phyloP scores from a whole-genome alignment of 1,139 yeast genomes.

The Candida anutae region DNA sequence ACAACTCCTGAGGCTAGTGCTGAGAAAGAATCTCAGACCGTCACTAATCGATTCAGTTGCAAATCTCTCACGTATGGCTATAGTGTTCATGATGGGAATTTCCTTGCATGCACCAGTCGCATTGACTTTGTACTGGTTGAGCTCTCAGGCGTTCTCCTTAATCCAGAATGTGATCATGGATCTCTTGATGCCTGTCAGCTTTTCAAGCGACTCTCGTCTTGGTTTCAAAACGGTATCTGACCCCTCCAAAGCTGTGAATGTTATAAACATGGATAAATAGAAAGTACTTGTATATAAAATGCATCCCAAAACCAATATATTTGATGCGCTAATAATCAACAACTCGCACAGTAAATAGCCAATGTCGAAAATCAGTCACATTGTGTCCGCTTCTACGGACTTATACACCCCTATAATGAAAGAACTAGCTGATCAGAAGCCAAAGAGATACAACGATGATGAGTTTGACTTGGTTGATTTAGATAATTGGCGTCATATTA shows the following conservation, averaged over 20 bases:
- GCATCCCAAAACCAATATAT: neutral
- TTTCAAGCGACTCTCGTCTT: too few species aligned
- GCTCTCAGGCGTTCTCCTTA: constrained; percentile 71
- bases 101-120: constrained; percentile 84
- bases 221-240: too few species aligned
- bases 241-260: constrained; percentile 1
- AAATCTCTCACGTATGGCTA: constrained; percentile 65
- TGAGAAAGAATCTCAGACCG: constrained; percentile 39
- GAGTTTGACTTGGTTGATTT: constrained; percentile 22
- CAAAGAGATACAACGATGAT: constrained; percentile 13
- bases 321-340: too few species aligned
- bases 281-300: neutral
- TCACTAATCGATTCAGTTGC: constrained; percentile 54
- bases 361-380: neutral
- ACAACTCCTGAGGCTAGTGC: constrained; percentile 32
- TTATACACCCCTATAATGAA: constrained; percentile 11
- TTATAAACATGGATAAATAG: neutral
- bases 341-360: too few species aligned
- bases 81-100: constrained; percentile 75
- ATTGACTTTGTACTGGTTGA: constrained; percentile 75
- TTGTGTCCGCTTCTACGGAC: constrained; percentile 4
- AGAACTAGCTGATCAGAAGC: constrained; percentile 11
- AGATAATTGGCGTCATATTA: constrained; percentile 26
- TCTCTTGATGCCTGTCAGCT: constrained; percentile 51
- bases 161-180: constrained; percentile 72